Evolutionary conservation across 1,284 basidiomycete genomes (phyloP).

Genomic region (Ustilago nuda): DNA sequence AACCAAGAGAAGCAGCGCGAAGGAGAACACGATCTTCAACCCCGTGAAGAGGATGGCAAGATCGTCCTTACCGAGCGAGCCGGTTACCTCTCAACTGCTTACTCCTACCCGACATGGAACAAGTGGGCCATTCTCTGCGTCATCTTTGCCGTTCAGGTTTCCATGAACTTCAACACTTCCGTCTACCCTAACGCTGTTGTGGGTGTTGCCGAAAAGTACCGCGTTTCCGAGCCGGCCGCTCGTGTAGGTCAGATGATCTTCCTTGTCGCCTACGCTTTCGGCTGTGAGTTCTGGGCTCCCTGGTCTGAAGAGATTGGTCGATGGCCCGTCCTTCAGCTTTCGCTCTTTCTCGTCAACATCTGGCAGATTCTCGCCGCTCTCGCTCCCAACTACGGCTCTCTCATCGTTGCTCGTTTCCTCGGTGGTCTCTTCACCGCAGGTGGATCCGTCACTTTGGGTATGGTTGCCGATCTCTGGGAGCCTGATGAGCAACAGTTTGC

Average conservation of each 20-base stretch:
- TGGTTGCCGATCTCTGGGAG: slow-evolving; percentile 70
- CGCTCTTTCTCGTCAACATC: slow-evolving; percentile 69
- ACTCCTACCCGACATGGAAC: slow-evolving; percentile 63
- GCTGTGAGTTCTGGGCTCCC: slow-evolving; percentile 68
- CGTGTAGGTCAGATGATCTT: slow-evolving; percentile 71
- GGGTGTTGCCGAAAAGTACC: slow-evolving; percentile 64
- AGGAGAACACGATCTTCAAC: slow-evolving; percentile 45
- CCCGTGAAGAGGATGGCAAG: slow-evolving; percentile 62
- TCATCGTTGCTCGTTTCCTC: slow-evolving; percentile 67
- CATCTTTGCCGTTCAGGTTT: slow-evolving; percentile 70
- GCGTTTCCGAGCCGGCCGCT: slow-evolving; percentile 69
- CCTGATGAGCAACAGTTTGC: slow-evolving; percentile 68
- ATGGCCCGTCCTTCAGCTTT: slow-evolving; percentile 65
- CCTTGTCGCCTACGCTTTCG: slow-evolving; percentile 70
- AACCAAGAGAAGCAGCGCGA: slow-evolving; percentile 50
- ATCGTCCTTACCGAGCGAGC: slow-evolving; percentile 67
- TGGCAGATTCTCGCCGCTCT: slow-evolving; percentile 65
- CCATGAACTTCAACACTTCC: slow-evolving; percentile 70
- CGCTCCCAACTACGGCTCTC: slow-evolving; percentile 65
- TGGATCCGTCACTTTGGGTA: slow-evolving; percentile 71
- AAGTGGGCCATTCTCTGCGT: slow-evolving; percentile 70
- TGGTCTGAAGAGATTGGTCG: slow-evolving; percentile 69
- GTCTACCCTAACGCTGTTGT: slow-evolving; percentile 68
- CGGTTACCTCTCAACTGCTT: slow-evolving; percentile 65
- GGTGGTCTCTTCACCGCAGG: slow-evolving; percentile 69